Evolutionary conservation across 176 grass and related monocot species (phyloP).

Genomic region (Thalia dealbata): DNA sequence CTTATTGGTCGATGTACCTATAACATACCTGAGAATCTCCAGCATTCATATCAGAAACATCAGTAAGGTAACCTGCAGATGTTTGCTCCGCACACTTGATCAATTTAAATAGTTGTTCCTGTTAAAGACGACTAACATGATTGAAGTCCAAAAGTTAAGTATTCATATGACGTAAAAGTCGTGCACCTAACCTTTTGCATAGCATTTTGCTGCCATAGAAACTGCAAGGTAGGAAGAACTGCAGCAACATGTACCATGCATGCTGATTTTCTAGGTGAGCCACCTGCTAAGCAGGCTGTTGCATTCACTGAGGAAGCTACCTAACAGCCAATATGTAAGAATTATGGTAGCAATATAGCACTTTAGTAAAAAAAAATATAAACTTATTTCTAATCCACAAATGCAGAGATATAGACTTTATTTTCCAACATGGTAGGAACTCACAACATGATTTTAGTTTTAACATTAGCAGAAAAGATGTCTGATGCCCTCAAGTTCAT

Average conservation of each 20-base stretch:
- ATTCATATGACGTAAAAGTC: neutral
- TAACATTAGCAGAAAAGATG: too few relatives aligned
- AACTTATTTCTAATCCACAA: too few relatives aligned
- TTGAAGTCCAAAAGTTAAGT: too few relatives aligned
- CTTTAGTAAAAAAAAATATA: neutral
- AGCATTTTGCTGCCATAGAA: constrained; percentile 86
- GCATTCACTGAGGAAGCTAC: constrained; percentile 32
- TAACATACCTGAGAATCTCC: constrained; percentile 45
- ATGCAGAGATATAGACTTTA: too few relatives aligned
- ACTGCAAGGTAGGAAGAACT: constrained; percentile 63
- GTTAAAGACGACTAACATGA: constrained; percentile 18
- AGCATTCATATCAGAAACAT: constrained; percentile 32
- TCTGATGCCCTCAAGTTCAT: too few relatives aligned
- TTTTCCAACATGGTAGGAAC: too few relatives aligned
- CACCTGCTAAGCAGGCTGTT: constrained; percentile 25
- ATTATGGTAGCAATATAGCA: neutral
- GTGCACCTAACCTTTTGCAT: constrained; percentile 61
- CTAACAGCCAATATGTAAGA: constrained; percentile 19
- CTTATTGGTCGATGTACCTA: too few relatives aligned
- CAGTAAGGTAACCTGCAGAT: constrained; percentile 32
- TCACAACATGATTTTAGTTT: too few relatives aligned
- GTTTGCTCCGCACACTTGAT: constrained; percentile 74
- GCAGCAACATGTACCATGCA: constrained; percentile 14
- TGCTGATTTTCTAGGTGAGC: constrained; percentile 26
- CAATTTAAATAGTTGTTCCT: constrained; percentile 81